Evolutionary conservation across 2,329 filamentous ascomycete genomes (phyloP).

Genomic region (Claviceps pusilla): DNA sequence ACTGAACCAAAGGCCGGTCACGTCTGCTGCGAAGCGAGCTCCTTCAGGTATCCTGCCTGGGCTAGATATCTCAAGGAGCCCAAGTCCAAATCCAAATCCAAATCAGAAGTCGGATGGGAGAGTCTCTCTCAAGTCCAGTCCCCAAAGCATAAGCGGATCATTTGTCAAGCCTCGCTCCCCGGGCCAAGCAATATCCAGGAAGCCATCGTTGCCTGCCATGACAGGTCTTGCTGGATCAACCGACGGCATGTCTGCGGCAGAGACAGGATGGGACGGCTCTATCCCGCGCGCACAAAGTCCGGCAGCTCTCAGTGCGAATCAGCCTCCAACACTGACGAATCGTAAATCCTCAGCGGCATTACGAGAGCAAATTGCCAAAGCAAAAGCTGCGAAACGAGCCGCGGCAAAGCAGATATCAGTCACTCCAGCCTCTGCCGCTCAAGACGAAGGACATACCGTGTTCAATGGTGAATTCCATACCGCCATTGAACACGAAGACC

Average conservation of each 20-base stretch:
- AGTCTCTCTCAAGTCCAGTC: slow-evolving; percentile 23
- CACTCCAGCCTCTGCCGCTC: slow-evolving; percentile 2
- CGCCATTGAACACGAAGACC: slow-evolving; percentile 40
- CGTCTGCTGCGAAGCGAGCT: slow-evolving; percentile 13
- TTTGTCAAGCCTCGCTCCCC: slow-evolving; percentile 37
- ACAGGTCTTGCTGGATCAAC: slow-evolving; percentile 9
- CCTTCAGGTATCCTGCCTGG: slow-evolving; percentile 11
- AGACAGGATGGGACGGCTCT: slow-evolving; percentile 16
- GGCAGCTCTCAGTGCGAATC: slow-evolving; percentile 7
- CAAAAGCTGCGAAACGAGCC: slow-evolving; percentile 64
- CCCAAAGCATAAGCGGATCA: slow-evolving; percentile 32
- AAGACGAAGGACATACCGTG: slow-evolving; percentile 24
- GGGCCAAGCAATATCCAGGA: slow-evolving; percentile 37
- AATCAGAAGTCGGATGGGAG: slow-evolving; percentile 16
- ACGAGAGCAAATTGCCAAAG: slow-evolving; percentile 82
- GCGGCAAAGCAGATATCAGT: slow-evolving; percentile 22
- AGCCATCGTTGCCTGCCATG: slow-evolving; percentile 34
- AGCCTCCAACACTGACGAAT: slow-evolving; percentile 13
- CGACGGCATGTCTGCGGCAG: slow-evolving; percentile 2
- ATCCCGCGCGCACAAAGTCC: slow-evolving; percentile 12
- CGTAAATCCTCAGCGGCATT: slow-evolving; percentile 65
- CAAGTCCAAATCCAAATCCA: slow-evolving; percentile 24
- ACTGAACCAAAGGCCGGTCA: slow-evolving; percentile 11
- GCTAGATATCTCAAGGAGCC: slow-evolving; percentile 14
- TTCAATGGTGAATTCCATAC: slow-evolving; percentile 32